Base-by-base conservation (phyloP, 306 rosid species). In the Medicago lupulina region DNA sequence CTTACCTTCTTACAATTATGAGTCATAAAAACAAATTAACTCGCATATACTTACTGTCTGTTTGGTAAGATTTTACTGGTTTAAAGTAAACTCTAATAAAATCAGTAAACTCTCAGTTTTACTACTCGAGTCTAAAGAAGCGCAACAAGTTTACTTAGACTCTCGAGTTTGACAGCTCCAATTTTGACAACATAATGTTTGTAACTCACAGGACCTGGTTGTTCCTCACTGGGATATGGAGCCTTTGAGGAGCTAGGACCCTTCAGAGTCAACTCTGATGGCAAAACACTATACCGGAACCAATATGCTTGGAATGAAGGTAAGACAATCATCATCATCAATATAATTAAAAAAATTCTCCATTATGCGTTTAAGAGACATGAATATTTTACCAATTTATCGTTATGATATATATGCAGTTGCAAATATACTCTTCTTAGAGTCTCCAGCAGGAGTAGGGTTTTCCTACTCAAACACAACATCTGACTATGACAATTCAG, bases 401-500 rank as follows among this genome's bases (percentile, higher is more conserved):
- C 9, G n/a, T n/a, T n/a, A n/a, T n/a, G n/a, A n/a, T n/a, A n/a
- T n/a, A n/a, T n/a, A 23, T 58, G 82, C 88, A 86, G 90, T 69
- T 82, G 96, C 89, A 76, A 85, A 90, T 73, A 73, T 86, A n/a
- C 65, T 88, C 7, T 90, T 90, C 76, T 67, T 90, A 79, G 92
- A 87, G 67, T 90, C 92, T 6, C 92, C 89, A 2, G 92, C 89
- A n/a, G 88, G 87, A 72, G 89, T 90, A 5, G 92, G 96, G 25
- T 90, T 90, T 70, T 90, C 89, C 17, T 84, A 88, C 68, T 83
- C 96, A 64, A 77, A 86, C 78, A 86, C 80, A 9, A 23, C 82
- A 0, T 85, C 86, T 0, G 85, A 90, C 59, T 81, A 82, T 57
- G 44, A 34, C 15, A 7, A 6, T 2, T n/a, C 62, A 15, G 90